A percentile compares a stretch with the other conserved stretches of the same genome.
phyloP scores from a whole-genome alignment of 1,139 yeast species.

The Geotrichum klebahnii region DNA sequence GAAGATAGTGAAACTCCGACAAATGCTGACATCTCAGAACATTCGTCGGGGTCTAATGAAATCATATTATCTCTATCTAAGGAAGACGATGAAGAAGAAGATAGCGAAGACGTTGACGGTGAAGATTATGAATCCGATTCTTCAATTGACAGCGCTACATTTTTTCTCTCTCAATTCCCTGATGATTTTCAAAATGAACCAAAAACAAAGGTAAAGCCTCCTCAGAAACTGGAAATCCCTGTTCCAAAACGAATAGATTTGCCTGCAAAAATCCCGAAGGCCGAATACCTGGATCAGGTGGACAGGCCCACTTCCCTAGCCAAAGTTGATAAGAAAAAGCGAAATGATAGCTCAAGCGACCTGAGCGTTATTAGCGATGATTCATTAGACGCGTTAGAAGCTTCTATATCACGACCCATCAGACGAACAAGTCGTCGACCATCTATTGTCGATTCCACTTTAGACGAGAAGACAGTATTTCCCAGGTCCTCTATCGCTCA shows the following conservation, averaged over 20 bases:
- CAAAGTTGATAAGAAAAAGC: slow-evolving; percentile 16
- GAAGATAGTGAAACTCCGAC: neutral
- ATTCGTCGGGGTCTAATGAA: neutral
- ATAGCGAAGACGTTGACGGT: slow-evolving; percentile 18
- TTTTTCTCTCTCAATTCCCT: neutral
- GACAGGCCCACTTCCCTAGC: too few species aligned
- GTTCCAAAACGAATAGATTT: slow-evolving; percentile 30
- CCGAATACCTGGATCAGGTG: slow-evolving; percentile 15
- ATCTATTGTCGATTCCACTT: slow-evolving; percentile 27
- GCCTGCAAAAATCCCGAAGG: slow-evolving; percentile 24
- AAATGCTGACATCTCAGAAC: neutral
- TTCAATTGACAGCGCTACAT: slow-evolving; percentile 14
- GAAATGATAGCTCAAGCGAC: slow-evolving; percentile 14
- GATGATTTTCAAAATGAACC: slow-evolving; percentile 21
- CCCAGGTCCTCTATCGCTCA: slow-evolving; percentile 23
- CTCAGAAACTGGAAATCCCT: slow-evolving; percentile 24
- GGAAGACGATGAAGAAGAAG: slow-evolving; percentile 8
- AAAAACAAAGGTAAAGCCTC: slow-evolving; percentile 25
- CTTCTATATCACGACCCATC: slow-evolving; percentile 17
- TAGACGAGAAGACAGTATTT: slow-evolving; percentile 25
- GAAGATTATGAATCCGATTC: slow-evolving; percentile 16
- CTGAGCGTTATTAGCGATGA: slow-evolving; percentile 19
- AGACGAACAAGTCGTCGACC: slow-evolving; percentile 17
- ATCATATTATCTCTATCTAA: neutral
- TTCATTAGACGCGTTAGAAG: slow-evolving; percentile 19